Conservation (phyloP, 148 eudicot species). For the Cornus controversa region DNA sequence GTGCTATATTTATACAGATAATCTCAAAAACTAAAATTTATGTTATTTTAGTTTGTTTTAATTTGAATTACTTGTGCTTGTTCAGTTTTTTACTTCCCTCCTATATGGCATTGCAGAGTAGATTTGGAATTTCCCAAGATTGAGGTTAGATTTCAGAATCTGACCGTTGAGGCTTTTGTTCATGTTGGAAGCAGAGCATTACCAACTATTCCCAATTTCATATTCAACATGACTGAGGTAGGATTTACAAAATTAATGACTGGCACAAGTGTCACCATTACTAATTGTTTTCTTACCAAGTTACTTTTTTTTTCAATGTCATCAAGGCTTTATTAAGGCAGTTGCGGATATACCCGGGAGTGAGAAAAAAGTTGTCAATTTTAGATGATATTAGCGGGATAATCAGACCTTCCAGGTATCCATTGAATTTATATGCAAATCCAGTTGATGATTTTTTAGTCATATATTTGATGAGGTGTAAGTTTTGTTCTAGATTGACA, state of each 20-base stretch:
- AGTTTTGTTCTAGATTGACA: constrained; percentile 54
- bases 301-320: constrained; percentile 16
- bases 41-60: not conserved
- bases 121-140: constrained; percentile 78
- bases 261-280: not conserved
- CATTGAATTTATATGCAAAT: not conserved
- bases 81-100: constrained; percentile 2
- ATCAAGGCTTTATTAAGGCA: constrained; percentile 78
- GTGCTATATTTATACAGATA: not conserved
- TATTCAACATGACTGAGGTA: constrained; percentile 92
- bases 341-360: constrained; percentile 55
- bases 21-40: not conserved
- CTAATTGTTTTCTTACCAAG: not conserved
- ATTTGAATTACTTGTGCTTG: not conserved
- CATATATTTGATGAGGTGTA: constrained; percentile 8
- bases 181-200: constrained; percentile 92
- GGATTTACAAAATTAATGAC: not conserved
- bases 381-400: constrained; percentile 84
- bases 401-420: constrained; percentile 86
- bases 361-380: constrained; percentile 69
- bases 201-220: constrained; percentile 90
- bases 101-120: constrained; percentile 55
- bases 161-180: constrained; percentile 70
- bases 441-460: not conserved
- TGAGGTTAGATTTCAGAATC: constrained; percentile 86